phyloP scores from a whole-genome alignment of 208 protist species.

The Crithidia acanthocephali region DNA sequence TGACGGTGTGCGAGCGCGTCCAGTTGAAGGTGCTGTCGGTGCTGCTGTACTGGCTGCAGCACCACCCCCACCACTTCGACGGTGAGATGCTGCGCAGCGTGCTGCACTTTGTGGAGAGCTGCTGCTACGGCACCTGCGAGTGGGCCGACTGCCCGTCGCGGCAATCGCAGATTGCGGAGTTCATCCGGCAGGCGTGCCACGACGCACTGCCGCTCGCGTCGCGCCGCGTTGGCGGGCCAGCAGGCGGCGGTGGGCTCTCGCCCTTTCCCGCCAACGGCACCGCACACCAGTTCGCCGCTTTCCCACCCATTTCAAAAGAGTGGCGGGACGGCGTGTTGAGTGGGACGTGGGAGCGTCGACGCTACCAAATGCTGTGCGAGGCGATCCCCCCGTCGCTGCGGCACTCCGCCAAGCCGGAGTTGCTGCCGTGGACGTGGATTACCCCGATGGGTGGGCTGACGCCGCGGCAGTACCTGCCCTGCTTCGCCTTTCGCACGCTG shows the following conservation, averaged over 20 bases:
- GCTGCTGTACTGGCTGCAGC: conserved; percentile 58
- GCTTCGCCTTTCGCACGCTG: conserved; percentile 28
- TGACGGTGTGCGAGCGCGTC: conserved; percentile 46
- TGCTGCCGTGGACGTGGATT: conserved; percentile 29
- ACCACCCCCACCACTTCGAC: conserved; percentile 64
- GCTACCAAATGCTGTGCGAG: conserved; percentile 16
- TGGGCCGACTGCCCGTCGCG: conserved; percentile 56
- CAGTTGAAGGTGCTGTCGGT: conserved; percentile 58
- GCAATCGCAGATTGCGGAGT: conserved; percentile 54
- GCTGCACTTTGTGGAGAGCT: conserved; percentile 54
- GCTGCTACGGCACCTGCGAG: conserved; percentile 37
- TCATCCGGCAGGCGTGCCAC: conserved; percentile 39
- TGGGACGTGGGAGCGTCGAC: conserved; percentile 18
- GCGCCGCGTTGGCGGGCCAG: background rate
- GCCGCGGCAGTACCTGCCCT: conserved; percentile 29
- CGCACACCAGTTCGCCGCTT: background rate
- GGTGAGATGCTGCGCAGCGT: conserved; percentile 48
- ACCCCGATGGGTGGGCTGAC: conserved; percentile 24
- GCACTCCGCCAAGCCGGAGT: conserved; percentile 7
- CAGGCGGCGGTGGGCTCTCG: background rate
- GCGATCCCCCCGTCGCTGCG: conserved; percentile 25
- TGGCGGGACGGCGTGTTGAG: conserved; percentile 22
- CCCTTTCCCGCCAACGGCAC: background rate
- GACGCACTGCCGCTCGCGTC: conserved; percentile 10
- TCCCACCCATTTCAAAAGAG: conserved; percentile 18